Evolutionary conservation across 768 basidiomycete species (phyloP).

Genomic region (Hygrocybe punicea): DNA sequence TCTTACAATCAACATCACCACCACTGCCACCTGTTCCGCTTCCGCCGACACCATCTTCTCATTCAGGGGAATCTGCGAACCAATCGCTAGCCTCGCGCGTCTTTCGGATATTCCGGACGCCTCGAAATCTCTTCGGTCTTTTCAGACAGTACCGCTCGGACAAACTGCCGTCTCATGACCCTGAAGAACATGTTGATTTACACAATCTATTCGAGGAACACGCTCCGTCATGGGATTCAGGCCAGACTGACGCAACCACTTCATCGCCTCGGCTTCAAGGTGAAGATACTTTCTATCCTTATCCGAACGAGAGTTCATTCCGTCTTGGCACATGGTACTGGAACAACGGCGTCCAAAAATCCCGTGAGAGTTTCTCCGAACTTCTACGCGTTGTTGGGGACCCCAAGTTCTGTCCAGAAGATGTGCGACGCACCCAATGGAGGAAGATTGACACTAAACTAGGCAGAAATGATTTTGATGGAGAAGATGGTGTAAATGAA

Average conservation of each 20-base stretch:
- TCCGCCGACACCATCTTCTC: no score
- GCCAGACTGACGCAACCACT: background rate
- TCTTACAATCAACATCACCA: no score
- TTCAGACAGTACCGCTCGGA: background rate
- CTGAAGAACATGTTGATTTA: background rate
- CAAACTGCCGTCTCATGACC: background rate
- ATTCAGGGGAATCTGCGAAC: background rate
- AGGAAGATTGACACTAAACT: background rate
- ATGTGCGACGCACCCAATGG: slow-evolving; percentile 4
- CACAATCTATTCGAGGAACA: background rate
- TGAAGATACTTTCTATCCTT: background rate
- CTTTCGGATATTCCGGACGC: background rate
- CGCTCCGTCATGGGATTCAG: background rate
- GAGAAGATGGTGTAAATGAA: no score
- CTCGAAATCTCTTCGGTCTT: background rate
- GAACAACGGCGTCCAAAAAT: background rate
- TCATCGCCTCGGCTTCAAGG: no score
- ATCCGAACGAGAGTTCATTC: background rate
- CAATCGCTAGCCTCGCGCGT: background rate
- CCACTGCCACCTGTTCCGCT: background rate
- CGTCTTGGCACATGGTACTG: background rate
- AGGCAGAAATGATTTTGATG: slow-evolving; percentile 7
- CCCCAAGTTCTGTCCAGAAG: background rate
- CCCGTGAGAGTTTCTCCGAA: background rate
- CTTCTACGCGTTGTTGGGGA: background rate